Evolutionary conservation across 148 eudicot genomes (phyloP), one percentile per base, ranked within the genome.

Genomic region (Rhododendron molle): DNA sequence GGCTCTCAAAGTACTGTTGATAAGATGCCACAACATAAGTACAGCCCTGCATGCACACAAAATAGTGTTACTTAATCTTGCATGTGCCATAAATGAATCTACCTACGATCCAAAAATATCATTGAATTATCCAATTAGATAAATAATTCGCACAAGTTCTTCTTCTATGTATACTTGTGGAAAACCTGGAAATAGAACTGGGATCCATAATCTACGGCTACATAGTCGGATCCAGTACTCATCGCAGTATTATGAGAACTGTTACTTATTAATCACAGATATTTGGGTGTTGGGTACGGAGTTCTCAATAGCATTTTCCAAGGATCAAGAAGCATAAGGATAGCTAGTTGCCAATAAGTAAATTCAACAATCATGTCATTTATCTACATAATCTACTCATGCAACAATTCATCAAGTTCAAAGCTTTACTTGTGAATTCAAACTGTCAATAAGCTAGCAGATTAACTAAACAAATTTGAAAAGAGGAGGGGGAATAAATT

Each of bases 1-100:
- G 89, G 82, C 87, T 86, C 78, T 85, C 85, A 60, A 91, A 81
- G 87, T 93, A 91, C 28, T 89, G 91, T 78, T 82, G 85, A 85
- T 87, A 95, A 78, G 99, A 84, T 10, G 90, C 81, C 79, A 87
- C 85, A 83, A 96, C 95, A 86, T 88, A 87, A 46, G 90, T 84
- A 85, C 94, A 93, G n/a, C 99, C 99, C 99, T 96, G 87, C 74
- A 87, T 60, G 46, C 81, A 83, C 80, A 50, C 5, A 69, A 83
- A 78, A 81, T 62, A 47, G 20, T 46, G 54, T 87, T 72, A 88
- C 87, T 79, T 46, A 84, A 46, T 84, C 40, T 71, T 30, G 16
- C 11, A 34, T 23, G 34, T 9, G 11, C 65, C 43, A 69, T 28
- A 43, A 38, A 69, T 44, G 56, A 40, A 40, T 40, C 7, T 44